phyloP scores from a whole-genome alignment of 2,329 filamentous ascomycete genomes.

The Venturia aucupariae region DNA sequence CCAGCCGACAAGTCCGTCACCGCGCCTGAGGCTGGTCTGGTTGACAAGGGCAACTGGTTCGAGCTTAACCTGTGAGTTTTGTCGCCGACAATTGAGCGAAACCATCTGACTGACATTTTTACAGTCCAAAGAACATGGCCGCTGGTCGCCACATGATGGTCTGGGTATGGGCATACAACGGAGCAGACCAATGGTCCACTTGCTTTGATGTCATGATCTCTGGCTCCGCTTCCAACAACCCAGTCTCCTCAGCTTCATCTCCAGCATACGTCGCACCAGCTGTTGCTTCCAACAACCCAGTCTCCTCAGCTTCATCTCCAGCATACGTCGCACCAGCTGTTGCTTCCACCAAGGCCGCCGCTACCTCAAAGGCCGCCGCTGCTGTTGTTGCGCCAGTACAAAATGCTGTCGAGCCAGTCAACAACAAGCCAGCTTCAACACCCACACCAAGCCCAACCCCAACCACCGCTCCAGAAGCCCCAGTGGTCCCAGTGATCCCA shows the following conservation, averaged over 20 bases:
- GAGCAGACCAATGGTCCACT: conserved; percentile 19
- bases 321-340: conserved; percentile 5
- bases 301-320: background rate
- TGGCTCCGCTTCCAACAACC: background rate
- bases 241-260: background rate
- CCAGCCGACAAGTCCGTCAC: conserved; percentile 18
- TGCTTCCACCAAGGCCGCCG: background rate
- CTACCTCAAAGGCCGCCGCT: background rate
- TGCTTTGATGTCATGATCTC: conserved; percentile 21
- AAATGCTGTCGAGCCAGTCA: background rate
- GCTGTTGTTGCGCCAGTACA: background rate
- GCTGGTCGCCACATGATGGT: conserved; percentile 23
- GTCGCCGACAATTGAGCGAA: background rate
- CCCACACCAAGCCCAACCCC: background rate
- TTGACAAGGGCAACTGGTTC: conserved; percentile 25
- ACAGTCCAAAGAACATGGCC: conserved; percentile 20
- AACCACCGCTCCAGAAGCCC: background rate
- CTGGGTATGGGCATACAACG: conserved; percentile 22
- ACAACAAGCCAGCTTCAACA: background rate
- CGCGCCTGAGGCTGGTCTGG: conserved; percentile 18
- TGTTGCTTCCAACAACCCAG: background rate
- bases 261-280: conserved; percentile 2
- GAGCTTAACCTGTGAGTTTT: conserved; percentile 17
- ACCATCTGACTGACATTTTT: background rate
- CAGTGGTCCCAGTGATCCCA: too few species aligned